Conservation (phyloP, 164 flowering plant genomes). For the Tetracentron sinense region DNA sequence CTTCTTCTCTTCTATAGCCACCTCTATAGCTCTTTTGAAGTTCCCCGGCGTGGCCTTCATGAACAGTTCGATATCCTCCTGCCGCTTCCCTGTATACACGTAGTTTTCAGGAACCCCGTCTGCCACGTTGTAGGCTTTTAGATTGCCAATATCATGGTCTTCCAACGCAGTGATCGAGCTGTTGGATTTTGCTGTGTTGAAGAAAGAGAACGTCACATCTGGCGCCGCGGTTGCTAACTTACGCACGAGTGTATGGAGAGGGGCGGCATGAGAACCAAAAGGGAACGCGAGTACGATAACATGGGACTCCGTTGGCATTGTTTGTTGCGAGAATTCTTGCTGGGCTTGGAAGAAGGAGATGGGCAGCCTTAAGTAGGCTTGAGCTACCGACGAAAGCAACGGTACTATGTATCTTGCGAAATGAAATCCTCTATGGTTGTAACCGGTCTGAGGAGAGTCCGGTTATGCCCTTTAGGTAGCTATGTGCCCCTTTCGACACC, state of each 20-base stretch:
- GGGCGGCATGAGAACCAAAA: constrained; percentile 20
- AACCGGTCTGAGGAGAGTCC: too few species aligned
- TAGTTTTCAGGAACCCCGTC: constrained; percentile 36
- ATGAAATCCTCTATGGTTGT: too few species aligned
- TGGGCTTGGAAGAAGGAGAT: too few species aligned
- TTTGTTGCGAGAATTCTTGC: too few species aligned
- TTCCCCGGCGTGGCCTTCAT: constrained; percentile 31
- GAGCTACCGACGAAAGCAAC: too few species aligned
- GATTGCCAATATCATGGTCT: not conserved
- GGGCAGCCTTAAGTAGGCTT: too few species aligned
- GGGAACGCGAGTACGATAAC: constrained; percentile 28
- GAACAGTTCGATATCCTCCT: constrained; percentile 33
- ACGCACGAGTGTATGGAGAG: constrained; percentile 18
- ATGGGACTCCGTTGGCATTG: constrained; percentile 6
- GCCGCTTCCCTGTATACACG: constrained; percentile 15
- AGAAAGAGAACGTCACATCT: constrained; percentile 16
- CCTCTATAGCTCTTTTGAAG: constrained; percentile 22
- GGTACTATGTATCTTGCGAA: too few species aligned
- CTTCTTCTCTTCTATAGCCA: constrained; percentile 16
- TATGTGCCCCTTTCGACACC: too few species aligned
- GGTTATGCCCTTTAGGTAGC: too few species aligned
- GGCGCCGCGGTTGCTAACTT: constrained; percentile 22
- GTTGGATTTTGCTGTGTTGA: constrained; percentile 22
- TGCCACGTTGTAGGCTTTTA: constrained; percentile 21
- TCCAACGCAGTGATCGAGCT: not conserved